phyloP scores from a whole-genome alignment of 2,329 filamentous ascomycete species.

The Aspergillus quadricinctus region DNA sequence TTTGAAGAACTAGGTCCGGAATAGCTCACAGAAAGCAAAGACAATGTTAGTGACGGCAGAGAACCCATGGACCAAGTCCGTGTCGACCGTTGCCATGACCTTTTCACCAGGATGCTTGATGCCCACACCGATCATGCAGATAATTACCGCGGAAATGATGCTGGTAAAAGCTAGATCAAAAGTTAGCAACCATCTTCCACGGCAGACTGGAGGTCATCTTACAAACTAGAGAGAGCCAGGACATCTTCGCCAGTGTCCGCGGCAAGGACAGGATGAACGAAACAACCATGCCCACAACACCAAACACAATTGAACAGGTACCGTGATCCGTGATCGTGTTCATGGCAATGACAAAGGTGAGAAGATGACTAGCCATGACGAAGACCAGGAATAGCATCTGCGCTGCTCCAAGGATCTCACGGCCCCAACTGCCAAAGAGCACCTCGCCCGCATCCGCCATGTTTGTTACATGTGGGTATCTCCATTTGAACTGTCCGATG shows the following conservation, averaged over 20 bases:
- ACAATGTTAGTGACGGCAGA: slow-evolving; percentile 64
- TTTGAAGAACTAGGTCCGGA: slow-evolving; percentile 44
- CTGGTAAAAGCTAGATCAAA: slow-evolving; percentile 53
- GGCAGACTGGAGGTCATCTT: background rate
- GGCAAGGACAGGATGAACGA: slow-evolving; percentile 59
- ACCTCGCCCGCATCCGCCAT: slow-evolving; percentile 66
- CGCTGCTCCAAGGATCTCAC: slow-evolving; percentile 59
- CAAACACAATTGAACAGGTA: slow-evolving; percentile 62
- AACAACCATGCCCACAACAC: slow-evolving; percentile 54
- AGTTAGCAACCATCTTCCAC: background rate
- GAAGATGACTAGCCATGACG: slow-evolving; percentile 66
- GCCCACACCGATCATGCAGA: slow-evolving; percentile 64
- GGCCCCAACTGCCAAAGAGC: slow-evolving; percentile 56
- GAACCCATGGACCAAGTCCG: slow-evolving; percentile 54
- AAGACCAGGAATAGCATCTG: slow-evolving; percentile 64
- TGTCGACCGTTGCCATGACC: slow-evolving; percentile 35
- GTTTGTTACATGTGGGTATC: slow-evolving; percentile 56
- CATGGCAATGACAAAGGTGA: slow-evolving; percentile 67
- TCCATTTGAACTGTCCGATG: slow-evolving; percentile 56
- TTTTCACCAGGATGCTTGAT: slow-evolving; percentile 42
- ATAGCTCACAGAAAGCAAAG: slow-evolving; percentile 60
- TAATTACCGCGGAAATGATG: slow-evolving; percentile 59
- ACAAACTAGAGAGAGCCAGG: slow-evolving; percentile 58
- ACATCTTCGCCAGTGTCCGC: slow-evolving; percentile 59
- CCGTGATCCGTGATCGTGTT: slow-evolving; percentile 59